A percentile compares a stretch with the other conserved stretches of the same genome.
Conservation (phyloP, 2,329 filamentous ascomycete genomes). For the Ceratocystis eucalypticola region DNA sequence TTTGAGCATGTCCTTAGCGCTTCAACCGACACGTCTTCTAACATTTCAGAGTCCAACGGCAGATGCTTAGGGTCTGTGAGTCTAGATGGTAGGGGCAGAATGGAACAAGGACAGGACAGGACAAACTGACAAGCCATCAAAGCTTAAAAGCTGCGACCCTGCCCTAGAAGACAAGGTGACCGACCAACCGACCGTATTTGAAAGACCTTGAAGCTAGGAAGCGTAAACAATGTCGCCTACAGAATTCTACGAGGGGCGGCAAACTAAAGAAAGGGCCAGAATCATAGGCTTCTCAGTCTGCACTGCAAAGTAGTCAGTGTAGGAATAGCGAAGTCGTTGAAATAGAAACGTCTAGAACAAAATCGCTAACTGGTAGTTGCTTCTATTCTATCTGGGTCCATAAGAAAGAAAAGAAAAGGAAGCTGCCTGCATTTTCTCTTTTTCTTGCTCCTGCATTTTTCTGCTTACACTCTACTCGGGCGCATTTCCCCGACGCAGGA, state of each 20-base stretch:
- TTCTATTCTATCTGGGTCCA: not conserved
- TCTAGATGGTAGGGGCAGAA: too few relatives aligned
- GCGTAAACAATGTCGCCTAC: too few relatives aligned
- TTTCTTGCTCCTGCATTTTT: too few relatives aligned
- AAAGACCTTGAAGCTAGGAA: too few relatives aligned
- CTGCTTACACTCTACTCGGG: not conserved
- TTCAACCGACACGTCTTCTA: not conserved
- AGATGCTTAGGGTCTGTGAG: not conserved
- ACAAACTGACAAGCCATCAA: not conserved
- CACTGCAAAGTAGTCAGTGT: not conserved
- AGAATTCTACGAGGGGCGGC: too few relatives aligned
- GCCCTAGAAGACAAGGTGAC: not conserved
- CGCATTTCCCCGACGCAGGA: not conserved
- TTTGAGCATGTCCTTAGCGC: not conserved
- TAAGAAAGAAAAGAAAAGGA: not conserved
- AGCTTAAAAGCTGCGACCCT: not conserved
- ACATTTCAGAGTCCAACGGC: not conserved
- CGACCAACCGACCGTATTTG: not conserved
- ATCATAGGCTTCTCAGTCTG: not conserved
- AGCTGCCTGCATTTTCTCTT: not conserved
- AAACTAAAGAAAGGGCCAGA: not conserved
- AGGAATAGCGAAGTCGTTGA: not conserved
- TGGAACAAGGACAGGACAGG: not conserved
- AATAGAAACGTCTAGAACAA: constrained; percentile 4
- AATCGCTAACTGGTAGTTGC: not conserved